Evolutionary conservation across 495 filamentous ascomycete genomes (phyloP), one percentile per base, ranked within the genome.

Genomic region (Tuber borchii): DNA sequence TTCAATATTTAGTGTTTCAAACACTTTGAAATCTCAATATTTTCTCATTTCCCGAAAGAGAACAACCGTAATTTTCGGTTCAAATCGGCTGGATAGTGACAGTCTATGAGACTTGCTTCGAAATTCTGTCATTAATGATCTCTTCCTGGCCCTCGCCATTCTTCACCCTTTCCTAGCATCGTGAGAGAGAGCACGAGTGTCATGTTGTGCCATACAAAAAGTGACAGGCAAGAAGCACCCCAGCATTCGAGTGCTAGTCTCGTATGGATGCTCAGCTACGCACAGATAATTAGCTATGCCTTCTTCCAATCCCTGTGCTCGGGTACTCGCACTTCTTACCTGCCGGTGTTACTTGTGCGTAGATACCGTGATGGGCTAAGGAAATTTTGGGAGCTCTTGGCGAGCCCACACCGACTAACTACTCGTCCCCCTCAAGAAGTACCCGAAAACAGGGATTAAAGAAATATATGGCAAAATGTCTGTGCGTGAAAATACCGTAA

Each of bases 61-160:
- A 72, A 34, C 51, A 12, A 43, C 9, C 42, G 39, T 26, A 42
- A 73, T 78, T 71, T 68, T 73, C 39, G 39, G 39, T 42, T 39
- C 19, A 31, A 78, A 69, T 65, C 56, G 14, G 26, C 17, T 65
- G 12, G 31, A 65, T 22, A 73, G 40, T 56, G 78, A 79, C 73
- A 79, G 70, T 72, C 79, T 70, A 75, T 79, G 76, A 79, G 73
- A 75, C 78, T 72, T 79, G 70, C 74, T 31, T 74, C 22, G 31
- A 74, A 14, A 34, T 31, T 20, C 40, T 40, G 43, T 40, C 45
- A 70, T 26, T 22, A 40, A 16, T 76, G 37, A 71, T 71, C 77
- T 34, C 4, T 31, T 16, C 51, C 16, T 5, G 51, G 48, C 48
- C 48, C 0, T n/a, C 45, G 12, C 16, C 44, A 45, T 20, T 16